phyloP scores from a whole-genome alignment of 257 asterid genomes.

The Solanum gracilifrons region DNA sequence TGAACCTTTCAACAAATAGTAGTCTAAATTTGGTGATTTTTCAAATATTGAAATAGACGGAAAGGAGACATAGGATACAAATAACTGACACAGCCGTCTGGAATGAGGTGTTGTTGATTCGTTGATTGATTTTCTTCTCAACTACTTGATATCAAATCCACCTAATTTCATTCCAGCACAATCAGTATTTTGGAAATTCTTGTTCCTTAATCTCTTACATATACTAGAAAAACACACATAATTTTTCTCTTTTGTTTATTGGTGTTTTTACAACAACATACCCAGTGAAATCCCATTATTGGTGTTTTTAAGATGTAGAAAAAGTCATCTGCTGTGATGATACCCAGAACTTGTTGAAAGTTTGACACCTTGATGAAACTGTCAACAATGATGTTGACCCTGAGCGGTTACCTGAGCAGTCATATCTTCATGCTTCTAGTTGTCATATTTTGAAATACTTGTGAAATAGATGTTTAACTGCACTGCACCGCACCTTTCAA shows the following conservation, averaged over 20 bases:
- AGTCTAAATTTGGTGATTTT: background rate
- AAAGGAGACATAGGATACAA: background rate
- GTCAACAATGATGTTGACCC: constrained; percentile 11
- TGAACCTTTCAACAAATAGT: background rate
- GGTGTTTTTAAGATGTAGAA: background rate
- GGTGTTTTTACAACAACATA: background rate
- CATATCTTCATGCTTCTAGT: background rate
- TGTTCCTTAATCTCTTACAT: background rate
- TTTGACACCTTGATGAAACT: background rate
- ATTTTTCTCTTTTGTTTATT: background rate
- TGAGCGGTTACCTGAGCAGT: constrained; percentile 29
- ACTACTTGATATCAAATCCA: background rate
- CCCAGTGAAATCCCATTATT: background rate
- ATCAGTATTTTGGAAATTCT: background rate
- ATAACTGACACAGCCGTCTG: background rate
- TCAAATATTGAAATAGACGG: background rate
- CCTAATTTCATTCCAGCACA: background rate
- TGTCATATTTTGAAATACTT: background rate
- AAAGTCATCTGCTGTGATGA: constrained; percentile 9
- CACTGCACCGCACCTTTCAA: background rate
- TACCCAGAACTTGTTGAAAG: constrained; percentile 3
- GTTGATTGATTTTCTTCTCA: background rate
- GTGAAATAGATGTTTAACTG: background rate
- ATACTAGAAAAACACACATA: background rate
- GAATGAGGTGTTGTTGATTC: background rate